Conservation (phyloP, 371 early-diverging fungal species). For the Chytridium lagenaria region DNA sequence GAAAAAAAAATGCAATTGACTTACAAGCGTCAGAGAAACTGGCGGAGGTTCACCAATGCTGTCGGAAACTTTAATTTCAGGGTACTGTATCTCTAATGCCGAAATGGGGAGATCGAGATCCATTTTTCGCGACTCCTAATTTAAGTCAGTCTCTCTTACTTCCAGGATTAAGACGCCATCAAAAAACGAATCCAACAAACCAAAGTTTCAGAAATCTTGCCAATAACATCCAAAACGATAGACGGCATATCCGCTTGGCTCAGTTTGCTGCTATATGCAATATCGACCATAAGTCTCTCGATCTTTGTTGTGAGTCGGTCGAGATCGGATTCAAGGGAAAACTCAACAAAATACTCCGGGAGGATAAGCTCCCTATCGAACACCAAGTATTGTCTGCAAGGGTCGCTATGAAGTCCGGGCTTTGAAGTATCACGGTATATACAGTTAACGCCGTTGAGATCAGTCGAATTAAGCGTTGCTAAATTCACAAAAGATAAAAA, state of each 20-base stretch:
- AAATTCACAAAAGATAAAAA: too few species aligned
- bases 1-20: not conserved
- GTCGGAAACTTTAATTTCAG: constrained; percentile 35
- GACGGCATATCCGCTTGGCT: constrained; percentile 54
- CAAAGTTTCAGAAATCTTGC: constrained; percentile 25
- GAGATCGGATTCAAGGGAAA: constrained; percentile 47
- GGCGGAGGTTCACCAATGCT: constrained; percentile 20
- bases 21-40: constrained; percentile 27
- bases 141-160: not conserved
- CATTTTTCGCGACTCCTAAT: constrained; percentile 9
- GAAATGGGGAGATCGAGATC: constrained; percentile 34
- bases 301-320: constrained; percentile 40
- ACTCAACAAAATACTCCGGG: constrained; percentile 56
- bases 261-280: constrained; percentile 53
- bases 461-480: constrained; percentile 4
- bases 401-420: constrained; percentile 22
- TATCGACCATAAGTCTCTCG: constrained; percentile 49
- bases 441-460: constrained; percentile 15
- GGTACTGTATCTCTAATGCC: constrained; percentile 34
- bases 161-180: not conserved
- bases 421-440: constrained; percentile 22
- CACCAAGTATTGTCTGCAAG: constrained; percentile 36
- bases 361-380: constrained; percentile 39
- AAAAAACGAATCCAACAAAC: not conserved
- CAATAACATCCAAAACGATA: constrained; percentile 44